Percentiles rank a stretch among this genome's conserved stretches.
phyloP scores from a whole-genome alignment of 495 filamentous ascomycete species.

The Hypoxylon lienhwacheense region DNA sequence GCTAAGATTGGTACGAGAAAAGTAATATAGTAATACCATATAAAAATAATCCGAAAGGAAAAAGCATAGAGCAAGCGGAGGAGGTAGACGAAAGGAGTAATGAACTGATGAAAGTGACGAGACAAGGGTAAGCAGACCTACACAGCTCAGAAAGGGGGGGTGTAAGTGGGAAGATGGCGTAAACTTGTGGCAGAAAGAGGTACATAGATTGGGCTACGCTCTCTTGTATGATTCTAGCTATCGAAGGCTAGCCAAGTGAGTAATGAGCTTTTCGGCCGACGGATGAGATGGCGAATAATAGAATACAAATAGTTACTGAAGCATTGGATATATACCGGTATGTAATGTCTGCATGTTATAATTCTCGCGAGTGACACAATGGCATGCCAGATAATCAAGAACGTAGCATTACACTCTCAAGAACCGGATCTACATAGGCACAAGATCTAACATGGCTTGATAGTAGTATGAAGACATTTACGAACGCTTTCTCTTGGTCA shows the following conservation, averaged over 20 bases:
- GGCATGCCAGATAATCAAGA: constrained; percentile 1
- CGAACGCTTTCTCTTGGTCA: constrained; percentile 1
- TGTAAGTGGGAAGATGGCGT: constrained; percentile 22
- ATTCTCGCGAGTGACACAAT: too few relatives aligned
- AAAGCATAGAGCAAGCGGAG: constrained; percentile 20
- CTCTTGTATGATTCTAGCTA: constrained; percentile 21
- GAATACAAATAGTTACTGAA: constrained; percentile 3
- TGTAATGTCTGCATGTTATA: constrained; percentile 13
- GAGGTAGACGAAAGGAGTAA: constrained; percentile 24
- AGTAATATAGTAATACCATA: constrained; percentile 8
- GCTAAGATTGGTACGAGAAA: too few relatives aligned
- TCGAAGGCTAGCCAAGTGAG: constrained; percentile 3
- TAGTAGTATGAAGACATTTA: constrained; percentile 9
- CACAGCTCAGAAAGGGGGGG: constrained; percentile 16
- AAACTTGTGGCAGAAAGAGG: constrained; percentile 16
- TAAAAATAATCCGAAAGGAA: constrained; percentile 3
- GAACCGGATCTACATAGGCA: background rate
- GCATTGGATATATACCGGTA: constrained; percentile 10
- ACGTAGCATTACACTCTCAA: constrained; percentile 13
- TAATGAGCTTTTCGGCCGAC: constrained; percentile 2
- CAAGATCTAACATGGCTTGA: background rate
- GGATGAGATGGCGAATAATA: constrained; percentile 7
- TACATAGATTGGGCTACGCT: constrained; percentile 19
- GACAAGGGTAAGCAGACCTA: constrained; percentile 32
- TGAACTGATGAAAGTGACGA: constrained; percentile 29